These are phyloP conservation scores for Plasmodium malariae DNA, from an alignment of 169 alveolate species.

Conservation along the genomic window DNA sequence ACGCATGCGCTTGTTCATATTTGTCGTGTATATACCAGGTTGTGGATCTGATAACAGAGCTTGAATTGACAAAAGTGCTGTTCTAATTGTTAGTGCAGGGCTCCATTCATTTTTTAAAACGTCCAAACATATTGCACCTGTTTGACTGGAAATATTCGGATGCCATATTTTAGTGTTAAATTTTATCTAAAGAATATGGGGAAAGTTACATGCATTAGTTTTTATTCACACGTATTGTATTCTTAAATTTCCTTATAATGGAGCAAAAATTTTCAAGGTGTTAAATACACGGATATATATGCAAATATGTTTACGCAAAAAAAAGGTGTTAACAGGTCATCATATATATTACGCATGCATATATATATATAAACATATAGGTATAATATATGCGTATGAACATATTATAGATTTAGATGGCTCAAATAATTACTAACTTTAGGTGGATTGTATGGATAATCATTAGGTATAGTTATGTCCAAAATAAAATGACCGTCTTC, in stretches of 20 bases:
- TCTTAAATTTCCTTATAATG: too few species aligned
- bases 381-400: not conserved
- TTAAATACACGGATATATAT: not conserved
- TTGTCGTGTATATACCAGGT: slow-evolving; percentile 82
- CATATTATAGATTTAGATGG: not conserved
- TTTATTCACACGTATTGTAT: too few species aligned
- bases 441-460: slow-evolving; percentile 94
- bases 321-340: not conserved
- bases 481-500: slow-evolving; percentile 94
- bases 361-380: slow-evolving; percentile 2
- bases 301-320: not conserved
- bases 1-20: too few species aligned
- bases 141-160: slow-evolving; percentile 95
- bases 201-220: not conserved
- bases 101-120: slow-evolving; percentile 97
- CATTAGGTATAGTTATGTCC: slow-evolving; percentile 94
- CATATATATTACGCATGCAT: not conserved
- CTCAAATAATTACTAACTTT: slow-evolving; percentile 61
- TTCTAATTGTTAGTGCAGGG: slow-evolving; percentile 97
- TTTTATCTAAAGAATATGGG: slow-evolving; percentile 87
- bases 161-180: slow-evolving; percentile 97
- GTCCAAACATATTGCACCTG: slow-evolving; percentile 97
- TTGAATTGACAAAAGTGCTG: slow-evolving; percentile 94
- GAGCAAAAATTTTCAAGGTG: too few species aligned
- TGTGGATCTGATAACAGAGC: slow-evolving; percentile 91